Evolutionary conservation across 192 early-diverging fungal species (phyloP).

Genomic region (Coemansia sp.): DNA sequence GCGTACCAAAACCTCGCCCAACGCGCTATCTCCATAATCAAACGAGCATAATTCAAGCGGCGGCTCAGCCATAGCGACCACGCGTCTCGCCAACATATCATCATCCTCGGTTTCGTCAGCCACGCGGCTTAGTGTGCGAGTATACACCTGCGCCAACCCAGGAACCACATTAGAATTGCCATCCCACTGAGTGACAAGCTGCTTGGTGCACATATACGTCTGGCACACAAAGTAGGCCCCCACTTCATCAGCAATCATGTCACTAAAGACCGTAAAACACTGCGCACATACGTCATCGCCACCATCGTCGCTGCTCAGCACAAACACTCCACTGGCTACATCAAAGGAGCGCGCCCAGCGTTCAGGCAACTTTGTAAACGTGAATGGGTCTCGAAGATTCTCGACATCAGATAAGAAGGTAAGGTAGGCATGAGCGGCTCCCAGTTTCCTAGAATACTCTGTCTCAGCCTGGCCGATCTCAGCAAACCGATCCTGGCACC

Average conservation of each 20-base stretch:
- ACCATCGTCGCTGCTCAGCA: neutral
- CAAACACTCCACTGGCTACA: neutral
- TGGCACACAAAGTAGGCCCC: slow-evolving; percentile 35
- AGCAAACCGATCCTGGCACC: slow-evolving; percentile 9
- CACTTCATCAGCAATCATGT: slow-evolving; percentile 17
- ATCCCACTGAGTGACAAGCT: slow-evolving; percentile 3
- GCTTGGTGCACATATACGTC: slow-evolving; percentile 11
- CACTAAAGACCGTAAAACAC: slow-evolving; percentile 3
- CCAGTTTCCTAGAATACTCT: neutral
- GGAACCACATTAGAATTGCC: neutral
- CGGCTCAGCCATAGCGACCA: slow-evolving; percentile 18
- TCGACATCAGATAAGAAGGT: slow-evolving; percentile 11
- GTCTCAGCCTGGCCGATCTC: neutral
- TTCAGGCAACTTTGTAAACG: slow-evolving; percentile 19
- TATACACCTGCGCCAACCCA: slow-evolving; percentile 18
- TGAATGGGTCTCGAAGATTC: slow-evolving; percentile 32
- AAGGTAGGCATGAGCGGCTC: slow-evolving; percentile 13
- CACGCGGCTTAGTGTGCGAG: neutral
- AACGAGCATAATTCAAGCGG: slow-evolving; percentile 36
- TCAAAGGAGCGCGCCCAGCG: slow-evolving; percentile 18
- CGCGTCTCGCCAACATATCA: neutral
- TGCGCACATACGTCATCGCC: neutral
- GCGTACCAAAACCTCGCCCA: slow-evolving; percentile 11
- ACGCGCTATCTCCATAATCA: slow-evolving; percentile 24
- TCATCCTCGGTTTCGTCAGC: neutral